A percentile compares a stretch with the other conserved stretches of the same genome.
phyloP scores from a whole-genome alignment of 345 rosid genomes.

The Hibiscus syriacus region DNA sequence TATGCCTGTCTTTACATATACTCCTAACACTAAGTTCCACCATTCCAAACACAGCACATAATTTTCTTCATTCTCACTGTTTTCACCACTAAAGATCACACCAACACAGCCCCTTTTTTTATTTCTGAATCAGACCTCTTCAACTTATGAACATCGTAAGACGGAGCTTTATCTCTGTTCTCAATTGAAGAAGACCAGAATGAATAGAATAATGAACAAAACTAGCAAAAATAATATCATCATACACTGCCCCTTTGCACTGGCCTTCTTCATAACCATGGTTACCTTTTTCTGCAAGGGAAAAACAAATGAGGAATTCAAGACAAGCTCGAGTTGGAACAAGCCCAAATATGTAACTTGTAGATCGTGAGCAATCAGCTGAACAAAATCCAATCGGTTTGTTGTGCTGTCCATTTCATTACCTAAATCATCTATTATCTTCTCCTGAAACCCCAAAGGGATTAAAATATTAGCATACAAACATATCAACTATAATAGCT shows the following conservation, averaged over 20 bases:
- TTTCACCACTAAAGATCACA: background rate
- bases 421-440: slow-evolving; percentile 70
- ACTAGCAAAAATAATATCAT: slow-evolving; percentile 75
- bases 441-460: slow-evolving; percentile 49
- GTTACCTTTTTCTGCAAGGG: slow-evolving; percentile 83
- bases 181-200: slow-evolving; percentile 74
- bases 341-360: no score
- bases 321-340: no score
- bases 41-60: background rate
- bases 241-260: slow-evolving; percentile 90
- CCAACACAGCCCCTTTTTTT: background rate
- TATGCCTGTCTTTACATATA: background rate
- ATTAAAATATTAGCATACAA: background rate
- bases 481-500: background rate
- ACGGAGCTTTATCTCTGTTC: background rate
- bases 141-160: background rate
- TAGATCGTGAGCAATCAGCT: slow-evolving; percentile 32
- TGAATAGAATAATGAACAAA: slow-evolving; percentile 81
- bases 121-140: background rate
- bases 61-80: background rate
- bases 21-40: background rate
- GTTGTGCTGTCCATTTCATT: slow-evolving; percentile 88
- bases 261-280: slow-evolving; percentile 96
- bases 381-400: slow-evolving; percentile 93
- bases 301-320: background rate